Evolutionary conservation across 2,329 filamentous ascomycete species (phyloP), one percentile per base, ranked within the genome.

Genomic region (Cercospora sp.): DNA sequence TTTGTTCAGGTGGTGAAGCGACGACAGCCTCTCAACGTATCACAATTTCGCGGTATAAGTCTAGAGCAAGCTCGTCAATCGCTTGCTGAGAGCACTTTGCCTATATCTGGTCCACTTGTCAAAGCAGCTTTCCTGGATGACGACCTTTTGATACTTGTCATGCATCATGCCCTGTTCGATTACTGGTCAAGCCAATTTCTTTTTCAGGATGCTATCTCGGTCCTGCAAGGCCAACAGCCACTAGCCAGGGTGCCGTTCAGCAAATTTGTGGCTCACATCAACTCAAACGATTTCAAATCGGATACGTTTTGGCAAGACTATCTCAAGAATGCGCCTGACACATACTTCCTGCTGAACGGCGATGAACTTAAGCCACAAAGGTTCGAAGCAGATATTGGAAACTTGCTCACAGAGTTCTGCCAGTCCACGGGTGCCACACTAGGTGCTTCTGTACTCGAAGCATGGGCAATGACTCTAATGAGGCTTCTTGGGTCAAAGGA

Each of bases 131-230:
- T 51, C 24, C 49, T 51, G 21, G 12, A 51, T 16, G 49, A 51
- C 9, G 24, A 12, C 5, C 7, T 61, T 8, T 58, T 66, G 21
- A 40, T 66, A n/a, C 57, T 66, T n/a, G 34, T 37, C 8, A 45
- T 66, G 30, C 64, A 66, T 34, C 55, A 62, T 62, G 32, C 57
- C 12, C 55, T 66, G 0, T 62, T 62, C 26, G 55, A 66, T n/a
- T 61, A 43, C 57, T 66, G 64, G 57, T 62, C 34, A 77, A 79
- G 1, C 82, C 81, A 64, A 81, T 79, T 1, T 83, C 84, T 65
- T 81, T 83, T 72, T 79, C 80, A 32, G 80, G 62, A 65, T 59
- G 32, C 57, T 24, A 40, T 21, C 45, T 51, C 51, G 24, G 58
- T 69, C 53, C 49, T 51, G 24, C 12, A 26, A 16, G 21, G 49